Conservation (phyloP, 208 protist species). For the Leptomonas pyrrhocoris region DNA sequence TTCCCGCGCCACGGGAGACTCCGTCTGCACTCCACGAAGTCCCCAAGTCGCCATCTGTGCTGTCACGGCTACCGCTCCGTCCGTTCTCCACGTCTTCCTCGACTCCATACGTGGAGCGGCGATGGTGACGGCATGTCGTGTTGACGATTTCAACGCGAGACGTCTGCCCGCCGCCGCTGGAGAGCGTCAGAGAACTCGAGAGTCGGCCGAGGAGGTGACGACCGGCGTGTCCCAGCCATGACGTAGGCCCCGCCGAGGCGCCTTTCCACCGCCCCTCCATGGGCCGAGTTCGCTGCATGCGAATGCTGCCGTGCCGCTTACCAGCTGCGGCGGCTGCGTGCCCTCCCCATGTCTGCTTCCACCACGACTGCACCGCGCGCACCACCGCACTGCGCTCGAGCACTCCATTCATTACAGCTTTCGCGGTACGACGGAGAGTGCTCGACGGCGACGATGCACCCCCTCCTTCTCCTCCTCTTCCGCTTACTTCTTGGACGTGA, state of each 20-base stretch:
- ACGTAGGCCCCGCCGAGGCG: background rate
- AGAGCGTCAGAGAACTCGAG: conserved; percentile 19
- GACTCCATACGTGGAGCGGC: background rate
- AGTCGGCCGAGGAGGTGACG: conserved; percentile 4
- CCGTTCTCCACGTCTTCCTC: background rate
- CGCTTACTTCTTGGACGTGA: background rate
- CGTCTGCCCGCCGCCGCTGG: conserved; percentile 13
- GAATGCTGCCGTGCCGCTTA: background rate
- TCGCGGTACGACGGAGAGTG: background rate
- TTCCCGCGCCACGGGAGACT: background rate
- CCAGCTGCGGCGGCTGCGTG: background rate
- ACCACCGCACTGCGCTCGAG: background rate
- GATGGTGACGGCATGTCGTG: background rate
- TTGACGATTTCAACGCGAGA: conserved; percentile 6
- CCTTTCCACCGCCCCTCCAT: background rate
- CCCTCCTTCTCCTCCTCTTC: background rate
- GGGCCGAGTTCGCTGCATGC: no score
- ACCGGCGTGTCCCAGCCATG: conserved; percentile 12
- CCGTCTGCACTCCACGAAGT: background rate
- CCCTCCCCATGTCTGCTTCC: background rate
- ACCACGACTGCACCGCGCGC: conserved; percentile 26
- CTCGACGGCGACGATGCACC: background rate
- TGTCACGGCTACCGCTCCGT: background rate
- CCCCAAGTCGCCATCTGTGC: background rate
- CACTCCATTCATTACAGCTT: background rate